These are phyloP conservation scores for Penicillium coffeae DNA, from an alignment of 495 filamentous ascomycete genomes.

Conservation along the genomic window DNA sequence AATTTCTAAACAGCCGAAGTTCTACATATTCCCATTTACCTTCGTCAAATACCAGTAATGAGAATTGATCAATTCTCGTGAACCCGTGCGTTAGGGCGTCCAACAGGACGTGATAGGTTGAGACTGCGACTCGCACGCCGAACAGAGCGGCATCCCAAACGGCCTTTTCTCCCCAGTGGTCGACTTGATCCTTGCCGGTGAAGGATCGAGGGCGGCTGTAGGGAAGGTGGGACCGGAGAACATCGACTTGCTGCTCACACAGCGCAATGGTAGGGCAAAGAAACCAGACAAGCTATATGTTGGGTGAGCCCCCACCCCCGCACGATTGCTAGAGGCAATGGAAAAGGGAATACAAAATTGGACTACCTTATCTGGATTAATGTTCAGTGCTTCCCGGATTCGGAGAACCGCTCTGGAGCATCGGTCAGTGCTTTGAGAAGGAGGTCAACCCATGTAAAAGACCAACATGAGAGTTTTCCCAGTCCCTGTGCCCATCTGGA, in stretches of 20 bases:
- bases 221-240: conserved; percentile 59
- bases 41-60: conserved; percentile 86
- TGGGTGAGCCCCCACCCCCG: neutral
- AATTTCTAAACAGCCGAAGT: neutral
- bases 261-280: conserved; percentile 74
- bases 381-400: conserved; percentile 72
- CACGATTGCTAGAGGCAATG: too few relatives aligned
- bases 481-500: conserved; percentile 86
- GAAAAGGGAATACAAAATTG: neutral
- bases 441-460: neutral
- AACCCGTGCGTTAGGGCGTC: conserved; percentile 83
- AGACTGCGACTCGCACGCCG: conserved; percentile 69
- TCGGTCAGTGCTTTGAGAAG: conserved; percentile 4
- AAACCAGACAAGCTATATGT: conserved; percentile 74
- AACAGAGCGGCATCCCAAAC: conserved; percentile 71
- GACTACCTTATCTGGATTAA: conserved; percentile 55
- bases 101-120: conserved; percentile 70
- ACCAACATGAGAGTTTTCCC: conserved; percentile 85
- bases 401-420: conserved; percentile 68
- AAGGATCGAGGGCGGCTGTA: conserved; percentile 60
- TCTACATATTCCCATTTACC: conserved; percentile 47
- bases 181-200: conserved; percentile 63
- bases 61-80: conserved; percentile 60
- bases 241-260: conserved; percentile 66
- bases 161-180: conserved; percentile 67